Evolutionary conservation across 495 filamentous ascomycete species (phyloP), one percentile per base, ranked within the genome.

Genomic region (Hypoxylon lenormandii): DNA sequence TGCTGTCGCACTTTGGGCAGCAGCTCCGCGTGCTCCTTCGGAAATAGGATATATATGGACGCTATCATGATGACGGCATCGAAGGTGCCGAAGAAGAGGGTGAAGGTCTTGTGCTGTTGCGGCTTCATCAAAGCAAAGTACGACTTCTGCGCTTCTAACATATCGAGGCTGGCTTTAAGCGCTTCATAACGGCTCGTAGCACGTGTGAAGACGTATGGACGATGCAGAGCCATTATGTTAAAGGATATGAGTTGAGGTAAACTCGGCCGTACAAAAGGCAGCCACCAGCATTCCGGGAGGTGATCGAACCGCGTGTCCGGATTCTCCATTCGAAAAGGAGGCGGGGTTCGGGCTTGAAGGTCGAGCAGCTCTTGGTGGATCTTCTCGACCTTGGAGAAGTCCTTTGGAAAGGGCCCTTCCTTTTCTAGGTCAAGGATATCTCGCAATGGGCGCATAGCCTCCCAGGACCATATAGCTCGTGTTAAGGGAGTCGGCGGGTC

Each of bases 131-230:
- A 67, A 52, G 80, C 73, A 45, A 87, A 87, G 19, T 84, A 78
- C 56, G 76, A 64, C 45, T 79, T 77, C 68, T 88, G 86, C 23
- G 85, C 81, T 13, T 81, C 77, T 4, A 89, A 74, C 78, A 89
- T 86, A 3, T 78, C 78, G 15, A 88, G 64, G 40, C 82, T 83
- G 26, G 85, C 87, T 60, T 80, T 81, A 0, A 89, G 74, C 13
- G 87, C 85, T 53, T 83, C 80, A 8, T 77, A 79, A 22, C 85
- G 78, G 56, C 81, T 84, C 4, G 76, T 76, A 3, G 79, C 64
- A n/a, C 83, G 79, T 0, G 85, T 85, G 60, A 89, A 89, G 37
- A 89, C 85, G 69, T 86, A 89, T 0, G 87, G 85, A 46, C 87
- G 81, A 56, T 89, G 87, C 33, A 89, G 80, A 16, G 85, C 85